These are phyloP conservation scores for Leccinum longicurvipes DNA, from an alignment of 768 basidiomycete species.

Conservation along the genomic window DNA sequence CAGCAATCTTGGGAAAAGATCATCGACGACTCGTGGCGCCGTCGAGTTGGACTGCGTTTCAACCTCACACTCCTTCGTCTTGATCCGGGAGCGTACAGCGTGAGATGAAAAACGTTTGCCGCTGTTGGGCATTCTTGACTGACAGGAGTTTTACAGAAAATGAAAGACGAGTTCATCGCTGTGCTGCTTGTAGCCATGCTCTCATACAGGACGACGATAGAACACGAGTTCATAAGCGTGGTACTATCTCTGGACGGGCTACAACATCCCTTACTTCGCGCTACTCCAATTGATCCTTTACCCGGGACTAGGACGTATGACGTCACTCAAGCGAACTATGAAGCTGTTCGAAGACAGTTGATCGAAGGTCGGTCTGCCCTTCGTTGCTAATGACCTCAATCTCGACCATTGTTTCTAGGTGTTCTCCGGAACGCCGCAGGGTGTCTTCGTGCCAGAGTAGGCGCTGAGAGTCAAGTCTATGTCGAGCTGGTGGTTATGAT, in stretches of 20 bases:
- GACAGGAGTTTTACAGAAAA: conserved; percentile 33
- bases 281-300: conserved; percentile 28
- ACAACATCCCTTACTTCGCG: conserved; percentile 48
- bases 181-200: conserved; percentile 53
- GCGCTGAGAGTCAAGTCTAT: conserved; percentile 36
- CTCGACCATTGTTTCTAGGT: conserved; percentile 32
- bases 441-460: conserved; percentile 32
- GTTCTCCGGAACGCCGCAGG: conserved; percentile 44
- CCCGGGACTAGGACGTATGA: conserved; percentile 24
- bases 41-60: conserved; percentile 61
- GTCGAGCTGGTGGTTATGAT: conserved; percentile 42
- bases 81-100: conserved; percentile 59
- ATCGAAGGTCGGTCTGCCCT: conserved; percentile 34
- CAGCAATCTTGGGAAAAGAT: conserved; percentile 55
- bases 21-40: conserved; percentile 46
- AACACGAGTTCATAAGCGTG: conserved; percentile 54
- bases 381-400: conserved; percentile 6
- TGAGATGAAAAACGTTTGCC: conserved; percentile 29
- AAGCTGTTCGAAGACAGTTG: conserved; percentile 34
- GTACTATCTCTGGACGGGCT: conserved; percentile 58
- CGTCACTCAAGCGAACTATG: conserved; percentile 31
- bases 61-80: conserved; percentile 53
- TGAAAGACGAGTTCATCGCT: conserved; percentile 49
- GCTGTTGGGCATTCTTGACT: neutral
- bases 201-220: conserved; percentile 45